Evolutionary conservation across 768 basidiomycete genomes (phyloP).

Genomic region (Chlorophyllum brunneum): DNA sequence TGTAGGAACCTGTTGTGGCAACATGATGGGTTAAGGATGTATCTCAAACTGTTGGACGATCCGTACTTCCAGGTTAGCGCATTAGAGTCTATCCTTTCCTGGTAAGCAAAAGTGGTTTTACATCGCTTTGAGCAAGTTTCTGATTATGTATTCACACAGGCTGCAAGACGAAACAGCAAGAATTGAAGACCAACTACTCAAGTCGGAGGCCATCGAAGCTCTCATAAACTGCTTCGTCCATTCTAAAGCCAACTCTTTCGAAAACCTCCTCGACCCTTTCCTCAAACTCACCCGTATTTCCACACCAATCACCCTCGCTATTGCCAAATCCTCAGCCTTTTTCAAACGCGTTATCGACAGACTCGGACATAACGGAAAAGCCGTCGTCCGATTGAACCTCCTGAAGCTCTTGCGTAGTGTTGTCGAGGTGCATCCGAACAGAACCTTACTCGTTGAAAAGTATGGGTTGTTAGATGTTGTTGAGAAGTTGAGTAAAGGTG

Average conservation of each 20-base stretch:
- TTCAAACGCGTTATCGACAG: constrained; percentile 86
- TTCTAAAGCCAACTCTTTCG: constrained; percentile 87
- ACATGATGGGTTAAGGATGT: constrained; percentile 83
- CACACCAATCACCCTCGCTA: constrained; percentile 61
- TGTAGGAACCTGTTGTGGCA: constrained; percentile 91
- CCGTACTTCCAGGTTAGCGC: constrained; percentile 92
- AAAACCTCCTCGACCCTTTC: constrained; percentile 88
- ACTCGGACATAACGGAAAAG: constrained; percentile 63
- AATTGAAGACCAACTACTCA: constrained; percentile 85
- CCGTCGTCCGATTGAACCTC: constrained; percentile 88
- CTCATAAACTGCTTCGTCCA: constrained; percentile 78
- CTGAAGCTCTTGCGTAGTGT: constrained; percentile 80
- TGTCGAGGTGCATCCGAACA: constrained; percentile 88
- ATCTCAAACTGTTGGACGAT: constrained; percentile 73
- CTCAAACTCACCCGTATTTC: constrained; percentile 90
- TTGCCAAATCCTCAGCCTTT: constrained; percentile 77
- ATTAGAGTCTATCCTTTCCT: constrained; percentile 85
- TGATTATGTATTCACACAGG: constrained; percentile 38
- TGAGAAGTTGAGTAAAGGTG: constrained; percentile 63
- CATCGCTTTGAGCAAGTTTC: neutral
- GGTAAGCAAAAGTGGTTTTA: constrained; percentile 62
- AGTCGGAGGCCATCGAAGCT: constrained; percentile 57
- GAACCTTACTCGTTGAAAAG: constrained; percentile 73
- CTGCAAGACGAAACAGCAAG: constrained; percentile 92
- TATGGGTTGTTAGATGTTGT: constrained; percentile 84